phyloP scores from a whole-genome alignment of 257 asterid species.

The Solanum bukasovii region DNA sequence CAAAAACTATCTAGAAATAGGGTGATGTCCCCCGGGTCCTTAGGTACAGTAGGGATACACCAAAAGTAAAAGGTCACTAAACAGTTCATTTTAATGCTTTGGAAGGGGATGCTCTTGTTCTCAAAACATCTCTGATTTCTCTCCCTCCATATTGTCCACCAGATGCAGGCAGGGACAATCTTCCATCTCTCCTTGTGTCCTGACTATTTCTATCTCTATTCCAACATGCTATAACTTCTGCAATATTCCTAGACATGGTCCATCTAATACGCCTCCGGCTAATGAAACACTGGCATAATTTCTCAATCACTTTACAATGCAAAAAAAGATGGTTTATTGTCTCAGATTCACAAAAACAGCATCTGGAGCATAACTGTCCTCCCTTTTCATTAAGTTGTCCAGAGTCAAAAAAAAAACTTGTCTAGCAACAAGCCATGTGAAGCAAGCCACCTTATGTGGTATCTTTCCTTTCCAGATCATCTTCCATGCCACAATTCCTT shows the following conservation, averaged over 20 bases:
- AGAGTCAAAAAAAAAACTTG: not conserved
- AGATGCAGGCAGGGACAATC: not conserved
- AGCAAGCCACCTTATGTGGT: not conserved
- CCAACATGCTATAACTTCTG: not conserved
- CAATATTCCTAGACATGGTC: not conserved
- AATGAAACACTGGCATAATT: not conserved
- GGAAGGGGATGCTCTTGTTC: not conserved
- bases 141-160: not conserved
- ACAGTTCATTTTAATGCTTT: not conserved
- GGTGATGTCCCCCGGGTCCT: not conserved
- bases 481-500: not conserved
- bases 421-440: not conserved
- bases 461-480: not conserved
- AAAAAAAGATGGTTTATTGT: not conserved
- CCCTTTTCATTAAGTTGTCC: not conserved
- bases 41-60: not conserved
- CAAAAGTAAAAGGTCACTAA: not conserved
- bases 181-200: not conserved
- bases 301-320: not conserved
- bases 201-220: not conserved
- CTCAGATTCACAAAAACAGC: not conserved
- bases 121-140: not conserved
- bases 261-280: not conserved
- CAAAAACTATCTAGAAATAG: not conserved
- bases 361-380: not conserved